Conservation (phyloP, 2,329 filamentous ascomycete species). For the Xylariaceae sp. region DNA sequence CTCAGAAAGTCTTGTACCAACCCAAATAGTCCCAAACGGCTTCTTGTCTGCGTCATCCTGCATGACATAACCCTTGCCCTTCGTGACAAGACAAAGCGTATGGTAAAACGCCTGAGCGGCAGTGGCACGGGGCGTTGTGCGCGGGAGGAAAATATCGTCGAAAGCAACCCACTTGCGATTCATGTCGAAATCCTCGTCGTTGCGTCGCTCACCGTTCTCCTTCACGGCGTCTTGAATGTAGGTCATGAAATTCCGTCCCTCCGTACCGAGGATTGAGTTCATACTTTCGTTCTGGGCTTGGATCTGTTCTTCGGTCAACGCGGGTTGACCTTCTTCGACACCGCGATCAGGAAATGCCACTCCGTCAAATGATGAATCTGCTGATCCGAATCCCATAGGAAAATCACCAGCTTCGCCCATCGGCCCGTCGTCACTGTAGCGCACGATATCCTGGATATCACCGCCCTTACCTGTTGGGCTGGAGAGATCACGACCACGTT, state of each 20-base stretch:
- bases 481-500: slow-evolving; percentile 40
- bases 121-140: slow-evolving; percentile 53
- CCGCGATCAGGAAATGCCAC: slow-evolving; percentile 15
- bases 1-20: slow-evolving; percentile 37
- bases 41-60: slow-evolving; percentile 49
- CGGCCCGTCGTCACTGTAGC: slow-evolving; percentile 44
- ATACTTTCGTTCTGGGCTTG: slow-evolving; percentile 21
- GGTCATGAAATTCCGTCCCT: slow-evolving; percentile 45
- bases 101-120: slow-evolving; percentile 77
- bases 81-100: slow-evolving; percentile 67
- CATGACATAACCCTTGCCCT: slow-evolving; percentile 58
- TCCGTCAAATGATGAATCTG: slow-evolving; percentile 33
- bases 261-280: slow-evolving; percentile 38
- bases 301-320: slow-evolving; percentile 11
- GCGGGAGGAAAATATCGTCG: slow-evolving; percentile 63
- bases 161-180: slow-evolving; percentile 59
- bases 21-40: slow-evolving; percentile 47
- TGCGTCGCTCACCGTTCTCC: slow-evolving; percentile 30
- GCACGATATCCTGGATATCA: slow-evolving; percentile 41
- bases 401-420: slow-evolving; percentile 37
- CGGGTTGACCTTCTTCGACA: background rate
- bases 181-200: slow-evolving; percentile 30
- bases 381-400: slow-evolving; percentile 25
- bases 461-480: slow-evolving; percentile 39
- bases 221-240: slow-evolving; percentile 39